phyloP scores from a whole-genome alignment of 768 basidiomycete species.

The Leccinum pellstonianum region DNA sequence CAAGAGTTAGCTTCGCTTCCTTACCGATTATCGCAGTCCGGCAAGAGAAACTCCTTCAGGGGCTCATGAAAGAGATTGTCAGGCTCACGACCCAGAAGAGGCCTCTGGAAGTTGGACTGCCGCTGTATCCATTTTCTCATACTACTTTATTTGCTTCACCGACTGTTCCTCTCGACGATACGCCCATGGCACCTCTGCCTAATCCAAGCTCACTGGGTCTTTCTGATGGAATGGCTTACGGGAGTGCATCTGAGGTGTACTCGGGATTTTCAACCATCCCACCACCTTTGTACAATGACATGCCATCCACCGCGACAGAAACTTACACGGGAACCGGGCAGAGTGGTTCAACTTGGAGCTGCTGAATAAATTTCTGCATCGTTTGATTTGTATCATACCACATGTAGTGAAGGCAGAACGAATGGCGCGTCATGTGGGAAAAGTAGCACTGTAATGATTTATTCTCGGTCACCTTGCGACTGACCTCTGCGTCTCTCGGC shows the following conservation, averaged over 20 bases:
- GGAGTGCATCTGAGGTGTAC: conserved; percentile 10
- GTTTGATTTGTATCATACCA: conserved; percentile 8
- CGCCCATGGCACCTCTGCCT: conserved; percentile 31
- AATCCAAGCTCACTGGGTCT: conserved; percentile 19
- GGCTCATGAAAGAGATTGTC: conserved; percentile 82
- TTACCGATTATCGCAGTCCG: conserved; percentile 50
- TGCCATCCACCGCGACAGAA: conserved; percentile 9
- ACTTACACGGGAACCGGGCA: conserved; percentile 7
- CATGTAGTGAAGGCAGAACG: conserved; percentile 1
- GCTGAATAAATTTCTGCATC: conserved; percentile 6
- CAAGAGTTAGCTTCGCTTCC: not conserved
- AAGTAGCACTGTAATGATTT: not conserved
- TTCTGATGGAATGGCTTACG: conserved; percentile 3
- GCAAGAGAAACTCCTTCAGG: conserved; percentile 79
- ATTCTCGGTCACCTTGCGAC: conserved; percentile 20
- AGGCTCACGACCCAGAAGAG: conserved; percentile 78
- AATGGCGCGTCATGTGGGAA: not conserved
- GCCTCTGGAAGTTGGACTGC: conserved; percentile 77
- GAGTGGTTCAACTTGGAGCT: conserved; percentile 6
- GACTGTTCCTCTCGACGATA: conserved; percentile 34
- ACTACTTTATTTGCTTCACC: conserved; percentile 57
- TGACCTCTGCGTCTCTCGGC: conserved; percentile 46
- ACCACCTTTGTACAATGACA: conserved; percentile 5
- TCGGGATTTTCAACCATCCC: conserved; percentile 7
- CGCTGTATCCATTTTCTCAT: conserved; percentile 80